Evolutionary conservation across 306 rosid species (phyloP).

Genomic region (Arachis stenosperma): DNA sequence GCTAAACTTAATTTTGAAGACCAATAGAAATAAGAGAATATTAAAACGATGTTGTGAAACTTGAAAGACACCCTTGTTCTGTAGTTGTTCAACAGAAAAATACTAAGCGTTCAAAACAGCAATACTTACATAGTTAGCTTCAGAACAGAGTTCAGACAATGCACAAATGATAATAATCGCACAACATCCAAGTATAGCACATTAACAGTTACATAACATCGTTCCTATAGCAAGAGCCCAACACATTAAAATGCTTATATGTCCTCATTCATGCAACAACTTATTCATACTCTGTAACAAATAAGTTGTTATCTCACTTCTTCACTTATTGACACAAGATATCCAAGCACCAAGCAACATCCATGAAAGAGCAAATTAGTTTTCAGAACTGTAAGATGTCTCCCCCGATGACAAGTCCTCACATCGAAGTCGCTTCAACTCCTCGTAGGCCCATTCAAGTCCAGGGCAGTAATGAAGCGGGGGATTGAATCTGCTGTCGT

Average conservation of each 20-base stretch:
- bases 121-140: background rate
- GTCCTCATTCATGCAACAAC: constrained; percentile 11
- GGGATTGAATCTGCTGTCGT: constrained; percentile 89
- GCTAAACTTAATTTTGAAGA: background rate
- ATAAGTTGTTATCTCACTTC: constrained; percentile 17
- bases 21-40: too few relatives aligned
- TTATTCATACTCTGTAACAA: background rate
- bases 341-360: constrained; percentile 22
- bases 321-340: constrained; percentile 22
- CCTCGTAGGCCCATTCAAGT: constrained; percentile 99
- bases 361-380: constrained; percentile 35
- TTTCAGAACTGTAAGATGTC: constrained; percentile 75
- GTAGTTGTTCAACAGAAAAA: background rate
- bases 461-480: constrained; percentile 94
- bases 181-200: background rate
- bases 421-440: constrained; percentile 69
- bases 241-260: constrained; percentile 12
- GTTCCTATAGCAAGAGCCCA: constrained; percentile 17
- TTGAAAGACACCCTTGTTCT: background rate
- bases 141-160: background rate
- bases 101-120: background rate
- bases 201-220: background rate
- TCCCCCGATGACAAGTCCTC: constrained; percentile 57
- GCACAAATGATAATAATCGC: constrained; percentile 11
- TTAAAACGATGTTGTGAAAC: background rate